Conservation (phyloP, 345 rosid genomes). For the Salix purpurea region DNA sequence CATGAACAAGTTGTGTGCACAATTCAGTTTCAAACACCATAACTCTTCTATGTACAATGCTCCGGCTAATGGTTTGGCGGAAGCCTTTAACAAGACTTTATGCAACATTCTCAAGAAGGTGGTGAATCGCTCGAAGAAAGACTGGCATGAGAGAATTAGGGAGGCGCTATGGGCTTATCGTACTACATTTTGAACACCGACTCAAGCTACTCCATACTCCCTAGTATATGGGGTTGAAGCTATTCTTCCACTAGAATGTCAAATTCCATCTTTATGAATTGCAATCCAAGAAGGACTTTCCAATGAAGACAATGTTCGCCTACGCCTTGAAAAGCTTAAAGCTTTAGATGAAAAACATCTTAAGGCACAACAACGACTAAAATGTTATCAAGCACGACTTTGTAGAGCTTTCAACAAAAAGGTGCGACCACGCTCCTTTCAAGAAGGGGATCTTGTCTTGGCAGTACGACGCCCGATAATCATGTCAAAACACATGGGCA, state of each 20-base stretch:
- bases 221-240: neutral
- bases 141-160: neutral
- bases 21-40: neutral
- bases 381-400: too few relatives aligned
- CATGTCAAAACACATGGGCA: too few relatives aligned
- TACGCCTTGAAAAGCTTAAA: neutral
- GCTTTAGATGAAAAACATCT: too few relatives aligned
- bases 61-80: too few relatives aligned
- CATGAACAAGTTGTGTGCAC: neutral
- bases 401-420: too few relatives aligned
- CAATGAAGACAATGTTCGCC: neutral
- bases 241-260: neutral
- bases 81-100: too few relatives aligned
- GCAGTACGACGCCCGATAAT: too few relatives aligned
- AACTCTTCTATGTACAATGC: neutral
- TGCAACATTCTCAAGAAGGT: too few relatives aligned
- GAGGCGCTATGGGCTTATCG: neutral
- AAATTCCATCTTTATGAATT: neutral
- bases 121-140: too few relatives aligned
- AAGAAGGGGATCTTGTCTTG: too few relatives aligned
- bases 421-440: too few relatives aligned
- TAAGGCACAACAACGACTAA: too few relatives aligned
- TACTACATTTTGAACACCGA: neutral
- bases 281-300: neutral
- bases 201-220: neutral